Base-by-base conservation (phyloP, 73 alveolate species). In the Tetrahymena borealis region DNA sequence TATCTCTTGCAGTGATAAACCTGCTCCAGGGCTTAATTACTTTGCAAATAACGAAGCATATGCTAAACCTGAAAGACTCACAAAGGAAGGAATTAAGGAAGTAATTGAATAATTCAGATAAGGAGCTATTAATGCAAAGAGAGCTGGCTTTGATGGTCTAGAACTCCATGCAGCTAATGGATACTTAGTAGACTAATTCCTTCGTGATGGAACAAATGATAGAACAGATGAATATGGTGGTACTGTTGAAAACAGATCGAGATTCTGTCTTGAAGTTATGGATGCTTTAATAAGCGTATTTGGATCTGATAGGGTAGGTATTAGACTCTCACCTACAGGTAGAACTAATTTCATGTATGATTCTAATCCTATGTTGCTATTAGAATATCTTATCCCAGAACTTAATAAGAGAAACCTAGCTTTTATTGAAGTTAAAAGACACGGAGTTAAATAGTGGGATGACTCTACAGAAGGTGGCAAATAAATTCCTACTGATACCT, bases 171-270 rank as follows among this genome's bases (percentile, higher is more conserved):
- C 94, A 24, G 98, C 95, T 13, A 95, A 95, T 39, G 96, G 96
- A 31, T 90, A 35, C 39, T 91, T 96, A 16, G 93, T 91, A 38
- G 97, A 96, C 92, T 35, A 90, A 40, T 96, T 96, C 94, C 78
- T 94, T n/a, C 94, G 97, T 33, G 91, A 42, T 31, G 90, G 94
- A 15, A 28, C 92, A 38, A 96, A 96, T 96, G 92, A 94, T 39
- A 94, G 98, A 92, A 95, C 95, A 16, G 98, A 96, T 95, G 97
- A 95, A 92, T 96, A 96, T 95, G 98, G 98, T 35, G 98, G 98
- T 8, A 90, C 97, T 37, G 97, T 94, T 18, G 98, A 94, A 78
- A 95, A 95, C 38, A 95, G 96, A 91, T 94, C 96, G n/a, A 96
- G 94, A 94, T 95, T 95, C 78, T 36, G 94, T 13, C 78, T 96